Percentiles rank a stretch among this genome's conserved stretches.
Conservation (phyloP, 2,329 filamentous ascomycete genomes). For the Aureobasidium vineae region DNA sequence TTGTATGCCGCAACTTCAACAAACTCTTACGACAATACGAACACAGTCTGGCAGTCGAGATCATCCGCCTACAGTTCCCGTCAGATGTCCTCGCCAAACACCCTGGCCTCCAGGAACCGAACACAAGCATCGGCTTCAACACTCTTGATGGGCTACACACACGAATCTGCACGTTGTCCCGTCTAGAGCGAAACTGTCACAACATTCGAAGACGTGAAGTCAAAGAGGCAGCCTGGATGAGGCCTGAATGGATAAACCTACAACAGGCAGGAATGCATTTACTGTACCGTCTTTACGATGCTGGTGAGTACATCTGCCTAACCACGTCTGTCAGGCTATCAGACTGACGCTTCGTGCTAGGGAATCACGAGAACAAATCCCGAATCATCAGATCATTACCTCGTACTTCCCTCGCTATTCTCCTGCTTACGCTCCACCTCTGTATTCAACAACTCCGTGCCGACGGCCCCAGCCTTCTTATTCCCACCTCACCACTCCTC, state of each 20-base stretch:
- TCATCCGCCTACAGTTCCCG: conserved; percentile 30
- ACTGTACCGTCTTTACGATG: conserved; percentile 37
- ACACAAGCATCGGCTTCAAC: conserved; percentile 29
- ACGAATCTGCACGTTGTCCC: conserved; percentile 30
- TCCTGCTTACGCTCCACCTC: conserved; percentile 37
- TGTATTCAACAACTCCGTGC: conserved; percentile 37
- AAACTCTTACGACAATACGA: conserved; percentile 35
- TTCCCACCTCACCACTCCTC: conserved; percentile 26
- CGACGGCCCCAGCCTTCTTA: conserved; percentile 36
- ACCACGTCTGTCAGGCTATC: neutral
- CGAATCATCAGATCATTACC: conserved; percentile 35
- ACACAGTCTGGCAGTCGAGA: conserved; percentile 33
- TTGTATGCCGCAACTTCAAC: conserved; percentile 34
- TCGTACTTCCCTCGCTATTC: conserved; percentile 36
- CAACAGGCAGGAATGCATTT: conserved; percentile 37
- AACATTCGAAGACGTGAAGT: conserved; percentile 32
- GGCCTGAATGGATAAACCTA: conserved; percentile 36
- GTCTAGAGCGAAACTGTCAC: conserved; percentile 34
- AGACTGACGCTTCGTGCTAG: conserved; percentile 12
- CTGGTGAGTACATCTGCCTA: neutral
- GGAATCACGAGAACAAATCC: conserved; percentile 25
- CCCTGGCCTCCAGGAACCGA: conserved; percentile 28
- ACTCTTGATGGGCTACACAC: conserved; percentile 30
- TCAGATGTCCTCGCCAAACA: conserved; percentile 30
- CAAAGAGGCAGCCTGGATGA: conserved; percentile 36